Evolutionary conservation across 805 yeast genomes (phyloP), one percentile per base, ranked within the genome.

Genomic region (Tetrapisispora iriomotensis): DNA sequence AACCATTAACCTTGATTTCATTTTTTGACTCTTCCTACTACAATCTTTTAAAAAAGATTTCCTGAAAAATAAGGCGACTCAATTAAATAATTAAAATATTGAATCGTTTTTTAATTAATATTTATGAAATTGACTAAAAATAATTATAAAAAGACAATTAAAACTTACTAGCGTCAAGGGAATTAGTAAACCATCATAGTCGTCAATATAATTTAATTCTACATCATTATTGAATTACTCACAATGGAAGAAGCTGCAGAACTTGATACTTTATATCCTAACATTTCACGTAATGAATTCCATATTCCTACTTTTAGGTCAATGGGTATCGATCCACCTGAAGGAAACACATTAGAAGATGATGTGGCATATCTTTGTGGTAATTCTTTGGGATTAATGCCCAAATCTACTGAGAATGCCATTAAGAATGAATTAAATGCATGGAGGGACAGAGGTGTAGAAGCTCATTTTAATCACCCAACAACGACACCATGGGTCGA

Each of bases 381-480:
- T 2, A 90, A 88, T 64, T 85, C 95, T n/a, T 72, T 88, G 6
- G 97, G 97, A 0, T 63, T 88, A 43, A 82, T 86, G 88, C 96
- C 97, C 0, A 65, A 61, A 37, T 54, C 65, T 7, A 78, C 88
- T 0, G 65, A 73, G 25, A 45, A 47, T 6, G 82, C 82, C 13
- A 64, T 88, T 13, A 60, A 61, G 36, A 69, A 65, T 29, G 96
- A 88, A 58, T 64, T 88, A 36, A 72, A 77, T 46, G 94, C 92
- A 0, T 88, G 97, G 97, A 67, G 75, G 23, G 66, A 58, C 21
- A 65, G 87, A 25, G 97, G 79, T 2, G 97, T 88, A 7, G 87
- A 82, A 45, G 75, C 92, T 0, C 97, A 88, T 59, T 81, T 81
- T 61, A 70, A 75, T 42, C 94, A 82, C 51, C 79, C 80, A 1